phyloP scores from a whole-genome alignment of 441 rosid species.

The Mallotus repandus region DNA sequence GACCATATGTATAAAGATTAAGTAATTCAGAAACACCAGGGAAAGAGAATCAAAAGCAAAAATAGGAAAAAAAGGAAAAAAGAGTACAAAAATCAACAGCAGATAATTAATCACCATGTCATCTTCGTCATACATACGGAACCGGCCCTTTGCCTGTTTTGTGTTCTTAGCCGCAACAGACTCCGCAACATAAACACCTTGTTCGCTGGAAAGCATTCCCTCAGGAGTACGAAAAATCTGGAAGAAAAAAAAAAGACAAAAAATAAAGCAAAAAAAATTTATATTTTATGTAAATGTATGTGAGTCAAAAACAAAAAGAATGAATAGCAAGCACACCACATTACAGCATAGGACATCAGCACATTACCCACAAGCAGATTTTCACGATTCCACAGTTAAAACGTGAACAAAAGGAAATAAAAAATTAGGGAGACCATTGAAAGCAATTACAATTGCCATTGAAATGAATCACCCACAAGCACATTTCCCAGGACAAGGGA shows the following conservation, averaged over 20 bases:
- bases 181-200: constrained; percentile 91
- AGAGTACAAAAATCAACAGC: not conserved
- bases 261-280: not conserved
- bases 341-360: not conserved
- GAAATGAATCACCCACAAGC: too few relatives aligned
- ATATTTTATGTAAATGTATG: not conserved
- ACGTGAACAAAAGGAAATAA: not conserved
- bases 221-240: constrained; percentile 90
- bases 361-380: not conserved
- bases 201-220: constrained; percentile 88
- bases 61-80: constrained; percentile 9
- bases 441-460: not conserved
- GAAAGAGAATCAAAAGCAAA: constrained; percentile 15
- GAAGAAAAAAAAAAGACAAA: not conserved
- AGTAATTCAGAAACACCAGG: constrained; percentile 7
- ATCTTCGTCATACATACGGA: constrained; percentile 50
- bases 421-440: not conserved
- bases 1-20: not conserved
- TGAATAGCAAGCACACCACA: not conserved
- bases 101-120: constrained; percentile 44
- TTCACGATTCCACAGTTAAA: not conserved
- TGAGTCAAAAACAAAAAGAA: not conserved
- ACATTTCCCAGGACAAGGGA: not conserved
- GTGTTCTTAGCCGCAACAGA: constrained; percentile 65
- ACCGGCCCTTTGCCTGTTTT: constrained; percentile 65